Evolutionary conservation across 2,329 filamentous ascomycete species (phyloP).

Genomic region (Bipolaris victoriae): DNA sequence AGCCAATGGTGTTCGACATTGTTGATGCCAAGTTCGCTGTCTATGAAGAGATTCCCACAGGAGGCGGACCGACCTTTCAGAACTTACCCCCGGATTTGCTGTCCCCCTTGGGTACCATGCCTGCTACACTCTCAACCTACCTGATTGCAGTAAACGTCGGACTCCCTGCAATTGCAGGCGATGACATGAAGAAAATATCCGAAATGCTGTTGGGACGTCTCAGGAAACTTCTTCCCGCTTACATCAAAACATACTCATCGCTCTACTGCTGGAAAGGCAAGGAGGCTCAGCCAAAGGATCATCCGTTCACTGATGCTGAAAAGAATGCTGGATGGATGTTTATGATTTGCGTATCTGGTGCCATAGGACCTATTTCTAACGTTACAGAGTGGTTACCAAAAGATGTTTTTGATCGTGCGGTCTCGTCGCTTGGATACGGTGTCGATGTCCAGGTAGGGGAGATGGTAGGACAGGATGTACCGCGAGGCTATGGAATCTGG

Average conservation of each 20-base stretch:
- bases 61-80: background rate
- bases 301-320: slow-evolving; percentile 18
- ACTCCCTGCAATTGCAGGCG: background rate
- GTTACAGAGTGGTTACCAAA: no score
- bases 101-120: background rate
- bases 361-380: no score
- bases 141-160: background rate
- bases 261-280: slow-evolving; percentile 17
- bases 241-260: background rate
- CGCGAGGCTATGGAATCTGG: no score
- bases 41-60: background rate
- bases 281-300: slow-evolving; percentile 23
- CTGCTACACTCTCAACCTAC: background rate
- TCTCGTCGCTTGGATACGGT: no score
- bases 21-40: slow-evolving; percentile 5
- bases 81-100: background rate
- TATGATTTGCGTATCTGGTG: no score
- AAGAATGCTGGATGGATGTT: slow-evolving; percentile 19
- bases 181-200: background rate
- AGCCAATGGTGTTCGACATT: slow-evolving; percentile 5
- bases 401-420: no score
- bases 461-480: no score
- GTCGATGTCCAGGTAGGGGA: no score
- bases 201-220: no score
- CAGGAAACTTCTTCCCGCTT: background rate